phyloP scores from a whole-genome alignment of 1,139 yeast genomes.

The Taphrina pruni region DNA sequence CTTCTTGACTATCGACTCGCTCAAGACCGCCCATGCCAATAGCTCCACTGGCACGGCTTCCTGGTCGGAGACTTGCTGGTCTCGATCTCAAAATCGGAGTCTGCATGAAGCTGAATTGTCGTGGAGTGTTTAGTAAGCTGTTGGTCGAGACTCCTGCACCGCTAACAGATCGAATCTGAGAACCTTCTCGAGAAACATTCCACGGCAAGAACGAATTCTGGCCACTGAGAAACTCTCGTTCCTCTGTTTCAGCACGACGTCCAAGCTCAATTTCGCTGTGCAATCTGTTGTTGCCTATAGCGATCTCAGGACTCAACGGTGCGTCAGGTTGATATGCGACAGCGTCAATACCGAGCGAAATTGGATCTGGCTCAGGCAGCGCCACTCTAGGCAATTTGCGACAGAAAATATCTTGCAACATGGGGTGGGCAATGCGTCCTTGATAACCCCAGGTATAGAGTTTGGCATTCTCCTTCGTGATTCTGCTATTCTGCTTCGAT shows the following conservation, averaged over 20 bases:
- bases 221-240: slow-evolving; percentile 8
- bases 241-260: slow-evolving; percentile 23
- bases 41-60: slow-evolving; percentile 20
- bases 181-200: slow-evolving; percentile 32
- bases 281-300: neutral
- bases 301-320: neutral
- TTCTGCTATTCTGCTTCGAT: neutral
- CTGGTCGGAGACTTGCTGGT: slow-evolving; percentile 14
- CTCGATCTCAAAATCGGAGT: slow-evolving; percentile 15
- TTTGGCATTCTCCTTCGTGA: neutral
- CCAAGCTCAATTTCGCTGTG: slow-evolving; percentile 27
- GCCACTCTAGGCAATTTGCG: neutral
- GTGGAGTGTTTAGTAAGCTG: slow-evolving; percentile 14
- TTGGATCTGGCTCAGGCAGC: neutral
- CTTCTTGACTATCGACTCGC: slow-evolving; percentile 27
- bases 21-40: slow-evolving; percentile 23
- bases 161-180: slow-evolving; percentile 10
- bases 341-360: neutral
- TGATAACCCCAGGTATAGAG: neutral
- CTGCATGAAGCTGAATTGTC: slow-evolving; percentile 29
- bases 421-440: slow-evolving; percentile 8
- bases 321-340: neutral
- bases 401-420: neutral
- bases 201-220: slow-evolving; percentile 28
- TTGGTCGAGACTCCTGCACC: neutral